These are phyloP conservation scores for Isatis lusitanica DNA, from an alignment of 441 rosid genomes.

Conservation along the genomic window DNA sequence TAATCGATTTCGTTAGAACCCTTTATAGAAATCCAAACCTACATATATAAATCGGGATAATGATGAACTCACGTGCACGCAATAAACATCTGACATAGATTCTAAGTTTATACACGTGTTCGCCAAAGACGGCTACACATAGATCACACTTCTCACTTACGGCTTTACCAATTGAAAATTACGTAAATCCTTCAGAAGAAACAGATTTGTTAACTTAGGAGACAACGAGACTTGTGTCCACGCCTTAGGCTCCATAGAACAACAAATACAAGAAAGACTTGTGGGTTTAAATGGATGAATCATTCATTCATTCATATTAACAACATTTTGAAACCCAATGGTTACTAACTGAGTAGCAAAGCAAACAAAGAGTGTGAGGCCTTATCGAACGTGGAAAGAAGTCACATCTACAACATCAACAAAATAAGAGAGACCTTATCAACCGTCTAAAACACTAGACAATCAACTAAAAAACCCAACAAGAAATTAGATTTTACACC, in stretches of 20 bases:
- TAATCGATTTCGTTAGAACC: not conserved
- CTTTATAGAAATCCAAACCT: not conserved
- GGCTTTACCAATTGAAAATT: not conserved
- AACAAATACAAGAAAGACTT: no score
- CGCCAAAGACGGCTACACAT: not conserved
- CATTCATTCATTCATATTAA: not conserved
- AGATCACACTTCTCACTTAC: not conserved
- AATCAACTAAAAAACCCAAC: constrained; percentile 19
- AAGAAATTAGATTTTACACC: constrained; percentile 9
- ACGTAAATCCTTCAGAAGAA: not conserved
- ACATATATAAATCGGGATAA: not conserved
- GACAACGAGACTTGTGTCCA: not conserved
- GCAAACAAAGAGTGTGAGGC: not conserved
- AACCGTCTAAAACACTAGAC: not conserved
- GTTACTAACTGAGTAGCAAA: constrained; percentile 3
- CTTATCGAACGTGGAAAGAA: constrained; percentile 17
- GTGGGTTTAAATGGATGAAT: not conserved
- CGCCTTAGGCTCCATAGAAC: no score
- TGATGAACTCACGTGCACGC: constrained; percentile 33
- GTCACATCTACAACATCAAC: not conserved
- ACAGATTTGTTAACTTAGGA: not conserved
- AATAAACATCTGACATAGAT: constrained; percentile 22
- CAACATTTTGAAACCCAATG: constrained; percentile 10
- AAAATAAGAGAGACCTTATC: not conserved
- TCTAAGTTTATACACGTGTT: constrained; percentile 21